Evolutionary conservation across 148 eudicot genomes (phyloP), one percentile per base, ranked within the genome.

Genomic region (Camellia japonica): DNA sequence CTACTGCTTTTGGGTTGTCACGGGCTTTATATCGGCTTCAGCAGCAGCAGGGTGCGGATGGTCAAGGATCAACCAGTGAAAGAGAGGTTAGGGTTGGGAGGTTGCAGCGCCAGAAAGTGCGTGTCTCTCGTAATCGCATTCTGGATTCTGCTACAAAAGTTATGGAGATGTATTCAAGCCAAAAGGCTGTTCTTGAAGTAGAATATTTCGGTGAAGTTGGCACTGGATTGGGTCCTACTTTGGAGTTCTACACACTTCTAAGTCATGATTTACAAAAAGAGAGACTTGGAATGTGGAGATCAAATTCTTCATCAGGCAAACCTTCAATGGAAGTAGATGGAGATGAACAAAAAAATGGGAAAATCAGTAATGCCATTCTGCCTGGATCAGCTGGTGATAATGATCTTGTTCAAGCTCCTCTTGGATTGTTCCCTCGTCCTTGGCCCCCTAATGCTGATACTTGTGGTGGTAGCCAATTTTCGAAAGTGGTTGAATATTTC

Each of bases 161-260:
- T 68, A 97, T 97, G 99, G 99, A 97, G 84, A 97, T 97, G 98
- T 97, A 92, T 86, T 92, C 98, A n/a, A 93, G 97, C 75, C 99
- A 97, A 83, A 97, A 97, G 83, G 97, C 99, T 80, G 97, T 94
- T 47, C 97, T 97, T 74, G 99, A 97, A 84, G 98, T 97, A 51
- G 99, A 97, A 87, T 97, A 97, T 88, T 97, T 97, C 80, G 99
- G 99, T 80, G 99, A 97, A 80, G 97, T 97, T 86, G 99, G 99
- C 52, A 94, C 99, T 62, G 99, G 99, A 44, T 87, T 97, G 86
- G 99, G 99, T 65, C 99, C 99, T 54, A 97, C 99, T 14, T 80
- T 97, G 80, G 99, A 97, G 84, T 97, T 97, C 81, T 94, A 94
- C 80, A 97, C 99, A 74, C 93, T 97, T 70, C 80, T 97, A 76